These are phyloP conservation scores for Puccinellia tenuiflora DNA, from an alignment of 176 grass and related monocot genomes.

Conservation along the genomic window DNA sequence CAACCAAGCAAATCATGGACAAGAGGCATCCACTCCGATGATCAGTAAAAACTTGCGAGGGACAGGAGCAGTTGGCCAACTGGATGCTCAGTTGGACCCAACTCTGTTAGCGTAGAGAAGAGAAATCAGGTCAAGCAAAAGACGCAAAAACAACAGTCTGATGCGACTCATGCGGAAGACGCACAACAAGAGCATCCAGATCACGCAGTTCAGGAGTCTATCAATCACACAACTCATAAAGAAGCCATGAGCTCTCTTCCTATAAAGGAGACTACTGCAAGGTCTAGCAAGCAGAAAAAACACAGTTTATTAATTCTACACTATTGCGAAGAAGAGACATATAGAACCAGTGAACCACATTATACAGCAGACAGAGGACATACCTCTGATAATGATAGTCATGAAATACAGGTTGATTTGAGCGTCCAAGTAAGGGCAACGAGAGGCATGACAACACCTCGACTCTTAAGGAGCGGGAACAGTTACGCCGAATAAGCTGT, in stretches of 20 bases:
- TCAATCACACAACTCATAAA: not conserved
- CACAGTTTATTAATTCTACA: not conserved
- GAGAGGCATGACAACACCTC: not conserved
- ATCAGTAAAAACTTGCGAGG: not conserved
- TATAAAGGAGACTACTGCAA: constrained; percentile 6
- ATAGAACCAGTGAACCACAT: not conserved
- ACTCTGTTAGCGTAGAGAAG: not conserved
- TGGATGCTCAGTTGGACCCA: not conserved
- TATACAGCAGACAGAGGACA: not conserved
- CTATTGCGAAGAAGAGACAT: constrained; percentile 7
- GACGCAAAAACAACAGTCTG: not conserved
- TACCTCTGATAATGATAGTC: constrained; percentile 2
- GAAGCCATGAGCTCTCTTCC: not conserved
- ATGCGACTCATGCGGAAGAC: not conserved
- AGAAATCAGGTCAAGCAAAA: not conserved
- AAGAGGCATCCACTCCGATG: not conserved
- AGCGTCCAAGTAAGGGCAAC: not conserved
- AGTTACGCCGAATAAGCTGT: not conserved
- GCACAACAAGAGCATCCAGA: not conserved
- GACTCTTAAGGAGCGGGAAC: not conserved
- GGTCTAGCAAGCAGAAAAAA: not conserved
- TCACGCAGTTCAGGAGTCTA: not conserved
- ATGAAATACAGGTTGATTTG: not conserved
- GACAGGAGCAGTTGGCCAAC: not conserved
- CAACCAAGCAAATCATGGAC: not conserved